These are phyloP conservation scores for Deinandra increscens DNA, from an alignment of 129 eudicot genomes.

Conservation along the genomic window DNA sequence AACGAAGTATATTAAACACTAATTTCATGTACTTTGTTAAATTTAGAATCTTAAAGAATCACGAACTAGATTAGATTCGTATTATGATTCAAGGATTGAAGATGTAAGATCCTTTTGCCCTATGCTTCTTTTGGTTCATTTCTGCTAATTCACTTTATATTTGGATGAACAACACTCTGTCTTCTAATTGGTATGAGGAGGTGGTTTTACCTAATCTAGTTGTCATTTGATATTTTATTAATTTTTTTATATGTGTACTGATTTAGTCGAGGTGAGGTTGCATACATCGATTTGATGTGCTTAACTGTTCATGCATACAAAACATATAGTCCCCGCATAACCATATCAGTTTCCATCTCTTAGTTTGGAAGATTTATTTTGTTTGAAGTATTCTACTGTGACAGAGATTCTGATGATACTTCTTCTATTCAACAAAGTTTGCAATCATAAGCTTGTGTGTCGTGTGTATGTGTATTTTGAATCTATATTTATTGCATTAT, in stretches of 20 bases:
- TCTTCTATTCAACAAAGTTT: neutral
- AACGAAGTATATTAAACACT: neutral
- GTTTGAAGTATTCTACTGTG: neutral
- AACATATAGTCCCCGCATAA: neutral
- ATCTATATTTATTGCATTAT: too few relatives aligned
- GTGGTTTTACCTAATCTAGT: neutral
- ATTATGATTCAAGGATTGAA: neutral
- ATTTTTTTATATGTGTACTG: neutral
- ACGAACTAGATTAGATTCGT: neutral
- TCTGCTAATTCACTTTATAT: too few relatives aligned
- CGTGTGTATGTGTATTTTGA: neutral
- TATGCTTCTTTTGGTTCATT: neutral
- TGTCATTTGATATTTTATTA: neutral
- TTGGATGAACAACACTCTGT: too few relatives aligned
- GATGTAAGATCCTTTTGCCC: neutral
- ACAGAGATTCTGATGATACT: neutral
- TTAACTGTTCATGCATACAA: neutral
- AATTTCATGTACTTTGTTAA: neutral
- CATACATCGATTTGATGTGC: neutral
- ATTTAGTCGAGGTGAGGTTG: neutral
- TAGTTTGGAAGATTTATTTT: neutral
- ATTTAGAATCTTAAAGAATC: too few relatives aligned
- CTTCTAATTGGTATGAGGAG: neutral
- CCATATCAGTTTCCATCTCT: neutral
- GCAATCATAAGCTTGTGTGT: neutral